These are phyloP conservation scores for Dendrothele bispora DNA, from an alignment of 768 basidiomycete genomes.

Conservation along the genomic window DNA sequence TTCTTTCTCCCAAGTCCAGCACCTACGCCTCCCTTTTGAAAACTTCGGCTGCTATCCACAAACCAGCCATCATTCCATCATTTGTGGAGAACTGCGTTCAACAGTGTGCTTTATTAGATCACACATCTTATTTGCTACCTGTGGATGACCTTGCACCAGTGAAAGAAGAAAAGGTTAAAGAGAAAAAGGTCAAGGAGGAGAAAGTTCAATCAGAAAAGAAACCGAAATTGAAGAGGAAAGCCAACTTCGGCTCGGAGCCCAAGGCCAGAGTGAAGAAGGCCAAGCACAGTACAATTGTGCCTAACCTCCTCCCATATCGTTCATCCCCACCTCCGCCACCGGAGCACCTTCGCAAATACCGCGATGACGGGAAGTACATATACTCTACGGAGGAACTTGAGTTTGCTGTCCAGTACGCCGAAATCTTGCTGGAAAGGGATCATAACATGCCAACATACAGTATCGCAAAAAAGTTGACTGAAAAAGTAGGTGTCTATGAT, in stretches of 20 bases:
- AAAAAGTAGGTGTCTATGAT: constrained; percentile 44
- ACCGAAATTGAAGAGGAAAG: constrained; percentile 11
- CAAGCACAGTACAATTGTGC: constrained; percentile 2
- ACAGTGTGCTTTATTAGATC: constrained; percentile 42
- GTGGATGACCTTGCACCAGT: too few relatives aligned
- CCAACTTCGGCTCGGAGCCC: too few relatives aligned
- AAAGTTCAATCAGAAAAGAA: constrained; percentile 7
- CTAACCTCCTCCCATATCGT: constrained; percentile 1
- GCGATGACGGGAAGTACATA: constrained; percentile 31
- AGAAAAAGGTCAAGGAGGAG: not conserved
- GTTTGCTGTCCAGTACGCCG: constrained; percentile 44
- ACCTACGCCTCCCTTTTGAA: constrained; percentile 47
- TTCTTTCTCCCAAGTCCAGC: constrained; percentile 53
- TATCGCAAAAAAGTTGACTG: constrained; percentile 37
- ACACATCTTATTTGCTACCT: constrained; percentile 43
- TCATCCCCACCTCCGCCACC: constrained; percentile 51
- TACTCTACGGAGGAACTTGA: constrained; percentile 54
- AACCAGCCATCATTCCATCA: constrained; percentile 47
- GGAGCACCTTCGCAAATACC: constrained; percentile 23
- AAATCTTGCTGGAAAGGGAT: constrained; percentile 48
- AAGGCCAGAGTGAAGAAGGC: constrained; percentile 14
- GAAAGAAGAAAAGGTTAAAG: too few relatives aligned
- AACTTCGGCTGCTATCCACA: constrained; percentile 33
- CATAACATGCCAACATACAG: constrained; percentile 37
- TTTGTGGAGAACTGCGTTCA: constrained; percentile 57